Percentiles rank a stretch among this genome's conserved stretches.
Conservation (phyloP, 371 early-diverging fungal genomes). For the Saksenaea oblongispora region DNA sequence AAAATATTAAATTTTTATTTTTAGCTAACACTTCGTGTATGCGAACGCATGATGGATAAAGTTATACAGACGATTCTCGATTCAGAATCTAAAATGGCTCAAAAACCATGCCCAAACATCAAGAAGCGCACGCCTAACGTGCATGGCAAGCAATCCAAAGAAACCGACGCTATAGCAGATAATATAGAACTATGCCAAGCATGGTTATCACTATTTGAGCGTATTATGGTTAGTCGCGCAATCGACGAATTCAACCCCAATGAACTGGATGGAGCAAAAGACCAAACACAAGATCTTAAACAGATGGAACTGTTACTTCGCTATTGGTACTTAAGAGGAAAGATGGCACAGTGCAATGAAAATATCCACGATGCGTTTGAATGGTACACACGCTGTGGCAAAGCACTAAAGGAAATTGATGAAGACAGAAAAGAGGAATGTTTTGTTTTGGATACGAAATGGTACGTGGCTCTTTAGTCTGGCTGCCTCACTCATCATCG, state of each 20-base stretch:
- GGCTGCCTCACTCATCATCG: neutral
- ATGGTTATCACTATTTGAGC: conserved; percentile 21
- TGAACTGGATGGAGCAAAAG: neutral
- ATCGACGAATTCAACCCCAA: neutral
- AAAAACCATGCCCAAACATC: neutral
- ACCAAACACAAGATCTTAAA: neutral
- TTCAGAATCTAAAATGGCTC: conserved; percentile 9
- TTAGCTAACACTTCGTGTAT: conserved; percentile 20
- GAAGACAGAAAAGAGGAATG: neutral
- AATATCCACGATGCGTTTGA: conserved; percentile 43
- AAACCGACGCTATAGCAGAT: conserved; percentile 6
- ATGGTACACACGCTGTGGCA: conserved; percentile 40
- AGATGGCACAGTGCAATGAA: conserved; percentile 49
- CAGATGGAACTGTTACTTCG: conserved; percentile 19
- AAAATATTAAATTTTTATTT: conserved; percentile 1
- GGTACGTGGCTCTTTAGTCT: conserved; percentile 27
- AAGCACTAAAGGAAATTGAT: conserved; percentile 9
- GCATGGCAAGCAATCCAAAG: conserved; percentile 15
- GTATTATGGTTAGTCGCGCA: neutral
- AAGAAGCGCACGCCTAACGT: conserved; percentile 8
- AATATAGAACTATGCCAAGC: conserved; percentile 9
- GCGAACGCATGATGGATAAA: conserved; percentile 35
- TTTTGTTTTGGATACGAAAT: conserved; percentile 27
- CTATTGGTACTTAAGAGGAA: conserved; percentile 43
- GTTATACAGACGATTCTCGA: conserved; percentile 16